phyloP scores from a whole-genome alignment of 1,139 yeast species.

The Wickerhamomyces sp. region DNA sequence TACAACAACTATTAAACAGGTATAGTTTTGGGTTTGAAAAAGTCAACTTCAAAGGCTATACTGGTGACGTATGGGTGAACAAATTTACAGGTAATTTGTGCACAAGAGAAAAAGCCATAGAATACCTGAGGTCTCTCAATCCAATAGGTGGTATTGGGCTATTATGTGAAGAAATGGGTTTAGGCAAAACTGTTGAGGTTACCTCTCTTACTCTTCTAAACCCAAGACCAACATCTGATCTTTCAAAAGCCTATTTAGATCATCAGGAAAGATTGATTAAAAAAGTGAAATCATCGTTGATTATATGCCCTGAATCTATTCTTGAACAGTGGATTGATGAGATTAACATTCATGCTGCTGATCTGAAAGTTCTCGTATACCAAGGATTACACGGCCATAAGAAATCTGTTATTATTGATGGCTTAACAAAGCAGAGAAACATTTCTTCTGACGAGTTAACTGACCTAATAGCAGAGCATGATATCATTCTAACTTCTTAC shows the following conservation, averaged over 20 bases:
- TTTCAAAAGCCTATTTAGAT: constrained; percentile 8
- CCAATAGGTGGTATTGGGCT: constrained; percentile 56
- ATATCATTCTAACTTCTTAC: constrained; percentile 82
- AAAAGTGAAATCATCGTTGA: constrained; percentile 65
- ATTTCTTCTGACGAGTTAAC: constrained; percentile 39
- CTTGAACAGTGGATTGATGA: constrained; percentile 83
- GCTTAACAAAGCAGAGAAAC: neutral
- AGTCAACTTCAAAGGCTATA: constrained; percentile 18
- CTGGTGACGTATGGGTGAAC: constrained; percentile 40
- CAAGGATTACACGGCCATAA: constrained; percentile 48
- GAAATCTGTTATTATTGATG: constrained; percentile 16
- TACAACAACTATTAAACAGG: constrained; percentile 30
- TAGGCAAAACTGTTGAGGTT: constrained; percentile 89
- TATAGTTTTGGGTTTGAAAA: constrained; percentile 52
- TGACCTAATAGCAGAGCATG: constrained; percentile 40
- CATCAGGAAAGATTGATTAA: constrained; percentile 36
- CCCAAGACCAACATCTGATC: constrained; percentile 36
- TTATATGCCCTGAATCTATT: constrained; percentile 83
- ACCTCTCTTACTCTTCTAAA: constrained; percentile 61
- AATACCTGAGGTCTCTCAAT: constrained; percentile 18
- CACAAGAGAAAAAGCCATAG: constrained; percentile 29
- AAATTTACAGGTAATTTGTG: constrained; percentile 44
- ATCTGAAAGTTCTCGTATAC: constrained; percentile 57
- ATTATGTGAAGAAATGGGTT: constrained; percentile 92
- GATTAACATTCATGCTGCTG: constrained; percentile 53